Evolutionary conservation across 1,284 basidiomycete genomes (phyloP), one percentile per base, ranked within the genome.

Genomic region (Cystobasidium pallidum): DNA sequence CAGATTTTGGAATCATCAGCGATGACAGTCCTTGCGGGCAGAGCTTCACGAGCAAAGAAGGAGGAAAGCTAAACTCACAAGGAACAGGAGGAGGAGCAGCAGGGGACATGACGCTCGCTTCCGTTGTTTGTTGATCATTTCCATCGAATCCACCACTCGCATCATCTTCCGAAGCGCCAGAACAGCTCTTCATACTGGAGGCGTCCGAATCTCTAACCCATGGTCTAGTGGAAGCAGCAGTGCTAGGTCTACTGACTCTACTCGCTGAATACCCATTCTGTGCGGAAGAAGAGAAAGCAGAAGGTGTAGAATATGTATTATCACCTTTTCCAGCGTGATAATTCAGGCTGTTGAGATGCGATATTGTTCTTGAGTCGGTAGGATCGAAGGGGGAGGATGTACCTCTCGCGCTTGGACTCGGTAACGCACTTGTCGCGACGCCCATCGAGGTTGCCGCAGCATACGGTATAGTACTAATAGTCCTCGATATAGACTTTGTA

Each of bases 61-160:
- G 36, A 39, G 36, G 7, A 39, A 39, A 39, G 36, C 13, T 39
- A 8, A 3, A 62, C 67, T 70, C 21, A 70, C 67, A 71, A 51
- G 68, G 68, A 41, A 71, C 51, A 41, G 30, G 68, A 41, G 61
- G 68, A 30, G 68, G 68, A 11, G 51, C 58, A 39, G 34, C 45
- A 17, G 68, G 68, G 2, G 57, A 62, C 68, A 71, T 71, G n/a
- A 71, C 68, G 32, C 34, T 41, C 17, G 62, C 39, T 51, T 64
- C 62, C n/a, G 17, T 64, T 17, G 43, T 15, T 34, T 51, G 34
- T 34, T 32, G 3, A 34, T 57, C 34, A 57, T 57, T 57, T 19
- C 15, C 41, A 34, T 15, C 41, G 30, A 26, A n/a, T 6, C 51
- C 62, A n/a, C 62, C 51, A 52, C 45, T 61, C 7, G 39, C 24